Percentiles rank a stretch among this genome's conserved stretches.
phyloP scores from a whole-genome alignment of 371 early-diverging fungal genomes.

The Mortierella sp. region DNA sequence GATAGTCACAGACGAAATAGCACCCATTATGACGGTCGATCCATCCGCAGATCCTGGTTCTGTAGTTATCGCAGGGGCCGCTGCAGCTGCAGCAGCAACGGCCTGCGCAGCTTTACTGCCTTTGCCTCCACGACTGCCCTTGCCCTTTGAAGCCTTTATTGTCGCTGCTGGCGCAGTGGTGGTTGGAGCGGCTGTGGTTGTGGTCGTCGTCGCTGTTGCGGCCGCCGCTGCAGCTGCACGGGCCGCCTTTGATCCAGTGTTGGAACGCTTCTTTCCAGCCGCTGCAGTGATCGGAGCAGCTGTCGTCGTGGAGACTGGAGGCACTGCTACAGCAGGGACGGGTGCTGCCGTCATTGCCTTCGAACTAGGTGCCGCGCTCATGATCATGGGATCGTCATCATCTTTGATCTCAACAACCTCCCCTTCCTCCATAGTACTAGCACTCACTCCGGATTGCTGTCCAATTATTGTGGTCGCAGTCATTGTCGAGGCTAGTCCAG shows the following conservation, averaged over 20 bases:
- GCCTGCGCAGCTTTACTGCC: conserved; percentile 18
- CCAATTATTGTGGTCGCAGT: neutral
- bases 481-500: neutral
- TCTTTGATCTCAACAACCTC: conserved; percentile 23
- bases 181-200: conserved; percentile 4
- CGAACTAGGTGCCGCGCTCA: neutral
- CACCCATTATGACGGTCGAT: conserved; percentile 1
- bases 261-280: neutral
- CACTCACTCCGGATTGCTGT: neutral
- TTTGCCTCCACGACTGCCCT: conserved; percentile 12
- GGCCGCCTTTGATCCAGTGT: neutral
- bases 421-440: conserved; percentile 14
- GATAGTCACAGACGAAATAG: neutral
- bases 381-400: neutral
- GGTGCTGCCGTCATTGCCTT: neutral
- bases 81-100: conserved; percentile 16
- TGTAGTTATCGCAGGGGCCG: neutral
- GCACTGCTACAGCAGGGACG: neutral
- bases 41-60: neutral
- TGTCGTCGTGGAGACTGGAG: neutral
- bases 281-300: conserved; percentile 7
- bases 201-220: neutral
- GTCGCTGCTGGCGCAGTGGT: conserved; percentile 8
- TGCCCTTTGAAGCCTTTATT: conserved; percentile 2
- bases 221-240: conserved; percentile 2